phyloP scores from a whole-genome alignment of 2,329 filamentous ascomycete species.

The Fusarium stilboides region DNA sequence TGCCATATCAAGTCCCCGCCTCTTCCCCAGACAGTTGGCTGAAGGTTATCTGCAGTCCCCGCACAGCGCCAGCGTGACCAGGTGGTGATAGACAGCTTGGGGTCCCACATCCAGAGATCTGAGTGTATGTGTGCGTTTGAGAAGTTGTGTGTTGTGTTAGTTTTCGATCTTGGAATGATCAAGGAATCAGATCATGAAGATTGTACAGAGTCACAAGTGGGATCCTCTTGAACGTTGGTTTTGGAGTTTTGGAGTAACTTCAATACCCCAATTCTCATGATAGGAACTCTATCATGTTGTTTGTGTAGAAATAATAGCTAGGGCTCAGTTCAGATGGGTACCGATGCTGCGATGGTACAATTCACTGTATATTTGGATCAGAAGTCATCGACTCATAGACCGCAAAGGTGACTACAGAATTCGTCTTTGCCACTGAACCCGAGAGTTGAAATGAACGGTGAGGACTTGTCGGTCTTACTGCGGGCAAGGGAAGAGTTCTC shows the following conservation, averaged over 20 bases:
- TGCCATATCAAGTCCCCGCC: background rate
- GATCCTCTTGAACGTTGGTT: background rate
- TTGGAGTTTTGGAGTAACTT: constrained; percentile 21
- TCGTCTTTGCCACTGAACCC: constrained; percentile 5
- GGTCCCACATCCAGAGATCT: background rate
- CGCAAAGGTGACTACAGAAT: background rate
- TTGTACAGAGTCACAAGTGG: constrained; percentile 2
- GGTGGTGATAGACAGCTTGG: background rate
- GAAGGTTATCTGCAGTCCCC: background rate
- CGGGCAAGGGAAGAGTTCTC: constrained; percentile 31
- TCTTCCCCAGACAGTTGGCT: constrained; percentile 12
- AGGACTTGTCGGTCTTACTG: constrained; percentile 36
- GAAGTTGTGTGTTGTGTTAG: background rate
- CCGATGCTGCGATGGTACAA: background rate
- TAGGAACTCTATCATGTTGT: background rate
- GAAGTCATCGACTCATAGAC: background rate
- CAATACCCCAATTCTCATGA: constrained; percentile 17
- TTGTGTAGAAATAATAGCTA: background rate
- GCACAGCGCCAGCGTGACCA: constrained; percentile 16
- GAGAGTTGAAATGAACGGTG: constrained; percentile 25
- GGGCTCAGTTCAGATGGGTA: background rate
- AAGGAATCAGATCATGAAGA: background rate
- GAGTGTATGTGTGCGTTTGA: background rate
- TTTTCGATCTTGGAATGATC: background rate
- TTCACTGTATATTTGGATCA: background rate